Evolutionary conservation across 2,329 filamentous ascomycete genomes (phyloP).

Genomic region (Fusarium sterilihyphosum): DNA sequence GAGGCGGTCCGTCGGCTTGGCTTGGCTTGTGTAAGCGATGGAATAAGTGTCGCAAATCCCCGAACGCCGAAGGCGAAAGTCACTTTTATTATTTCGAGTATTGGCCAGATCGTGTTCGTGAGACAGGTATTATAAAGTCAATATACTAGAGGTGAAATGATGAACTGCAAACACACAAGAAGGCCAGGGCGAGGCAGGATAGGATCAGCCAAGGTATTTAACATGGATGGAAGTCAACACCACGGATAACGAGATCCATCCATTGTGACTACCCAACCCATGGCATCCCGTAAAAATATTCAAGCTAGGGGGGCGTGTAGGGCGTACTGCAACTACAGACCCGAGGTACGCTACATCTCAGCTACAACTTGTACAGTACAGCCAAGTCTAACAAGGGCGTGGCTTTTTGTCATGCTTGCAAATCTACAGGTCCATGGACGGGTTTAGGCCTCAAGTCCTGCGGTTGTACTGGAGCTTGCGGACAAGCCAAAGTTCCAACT

Average conservation of each 20-base stretch:
- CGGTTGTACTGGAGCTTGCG: not conserved
- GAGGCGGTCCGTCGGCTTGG: constrained; percentile 17
- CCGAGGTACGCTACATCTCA: not conserved
- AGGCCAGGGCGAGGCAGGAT: not conserved
- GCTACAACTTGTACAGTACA: constrained; percentile 2
- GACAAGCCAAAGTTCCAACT: constrained; percentile 1
- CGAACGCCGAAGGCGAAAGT: constrained; percentile 29
- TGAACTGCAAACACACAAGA: not conserved
- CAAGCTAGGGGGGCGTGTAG: constrained; percentile 25
- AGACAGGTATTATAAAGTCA: not conserved
- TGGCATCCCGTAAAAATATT: not conserved
- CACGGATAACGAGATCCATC: constrained; percentile 31
- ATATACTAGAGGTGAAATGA: not conserved
- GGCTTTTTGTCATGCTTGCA: constrained; percentile 42
- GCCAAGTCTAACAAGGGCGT: constrained; percentile 30
- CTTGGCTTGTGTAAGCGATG: constrained; percentile 35
- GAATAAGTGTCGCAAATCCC: constrained; percentile 27
- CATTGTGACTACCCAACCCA: not conserved
- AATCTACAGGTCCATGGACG: constrained; percentile 34
- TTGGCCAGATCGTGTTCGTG: not conserved
- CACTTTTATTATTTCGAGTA: not conserved
- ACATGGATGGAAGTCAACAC: constrained; percentile 2
- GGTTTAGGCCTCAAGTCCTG: constrained; percentile 2
- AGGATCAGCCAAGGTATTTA: constrained; percentile 36
- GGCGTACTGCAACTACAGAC: not conserved